These are phyloP conservation scores for Candida sanyaensis DNA, from an alignment of 1,139 yeast species.

Conservation along the genomic window DNA sequence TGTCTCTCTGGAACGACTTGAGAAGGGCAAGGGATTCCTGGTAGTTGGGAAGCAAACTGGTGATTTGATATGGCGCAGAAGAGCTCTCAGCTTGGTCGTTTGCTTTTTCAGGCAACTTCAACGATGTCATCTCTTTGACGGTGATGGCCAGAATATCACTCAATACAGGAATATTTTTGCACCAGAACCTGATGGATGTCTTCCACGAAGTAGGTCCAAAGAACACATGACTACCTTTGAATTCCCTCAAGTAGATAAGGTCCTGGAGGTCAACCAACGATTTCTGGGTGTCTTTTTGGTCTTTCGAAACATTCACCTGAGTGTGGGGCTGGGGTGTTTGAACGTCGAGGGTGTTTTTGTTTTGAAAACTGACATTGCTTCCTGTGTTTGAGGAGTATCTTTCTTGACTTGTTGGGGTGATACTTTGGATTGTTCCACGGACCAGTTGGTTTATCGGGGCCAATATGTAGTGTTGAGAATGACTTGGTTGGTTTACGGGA, in stretches of 20 bases:
- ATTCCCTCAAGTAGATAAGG: not conserved
- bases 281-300: not conserved
- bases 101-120: not conserved
- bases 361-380: not conserved
- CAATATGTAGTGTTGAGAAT: no score
- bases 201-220: conserved; percentile 1
- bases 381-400: not conserved
- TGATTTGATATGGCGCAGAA: not conserved
- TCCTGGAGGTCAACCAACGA: not conserved
- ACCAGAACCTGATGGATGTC: not conserved
- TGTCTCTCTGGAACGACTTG: not conserved
- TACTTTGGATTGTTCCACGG: not conserved
- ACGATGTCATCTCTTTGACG: not conserved
- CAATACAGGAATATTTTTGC: not conserved
- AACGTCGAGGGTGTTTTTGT: not conserved
- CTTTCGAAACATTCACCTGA: not conserved
- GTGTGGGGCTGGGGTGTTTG: not conserved
- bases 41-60: not conserved
- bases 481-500: no score
- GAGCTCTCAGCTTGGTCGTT: not conserved
- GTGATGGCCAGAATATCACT: not conserved
- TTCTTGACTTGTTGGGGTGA: not conserved
- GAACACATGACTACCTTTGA: not conserved
- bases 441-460: not conserved
- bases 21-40: not conserved